These are phyloP conservation scores for Tetrapisispora iriomotensis DNA, from an alignment of 805 yeast species.

Conservation along the genomic window DNA sequence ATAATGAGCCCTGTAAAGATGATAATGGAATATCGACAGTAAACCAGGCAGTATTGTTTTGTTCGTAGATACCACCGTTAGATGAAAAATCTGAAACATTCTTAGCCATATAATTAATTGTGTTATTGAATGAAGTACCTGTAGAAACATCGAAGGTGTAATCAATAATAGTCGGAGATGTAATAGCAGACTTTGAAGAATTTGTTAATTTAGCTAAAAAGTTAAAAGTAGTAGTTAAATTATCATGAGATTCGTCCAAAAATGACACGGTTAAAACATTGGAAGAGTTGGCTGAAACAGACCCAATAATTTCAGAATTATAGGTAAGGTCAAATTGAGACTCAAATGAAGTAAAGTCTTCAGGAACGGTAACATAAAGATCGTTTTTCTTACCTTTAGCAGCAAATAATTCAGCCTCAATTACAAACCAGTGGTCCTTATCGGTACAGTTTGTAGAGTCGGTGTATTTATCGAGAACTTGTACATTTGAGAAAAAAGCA, in stretches of 20 bases:
- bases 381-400: constrained; percentile 13
- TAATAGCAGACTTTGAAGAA: constrained; percentile 9
- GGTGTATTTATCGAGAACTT: constrained; percentile 19
- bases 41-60: constrained; percentile 22
- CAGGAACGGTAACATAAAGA: constrained; percentile 18
- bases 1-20: constrained; percentile 11
- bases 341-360: constrained; percentile 17
- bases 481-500: constrained; percentile 15
- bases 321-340: constrained; percentile 11
- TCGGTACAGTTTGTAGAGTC: constrained; percentile 17
- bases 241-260: constrained; percentile 3
- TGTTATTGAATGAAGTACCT: constrained; percentile 10
- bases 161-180: constrained; percentile 10
- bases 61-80: constrained; percentile 18
- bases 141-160: constrained; percentile 18
- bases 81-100: constrained; percentile 12
- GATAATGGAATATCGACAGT: constrained; percentile 21
- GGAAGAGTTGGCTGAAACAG: constrained; percentile 12
- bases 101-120: constrained; percentile 16
- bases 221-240: constrained; percentile 18
- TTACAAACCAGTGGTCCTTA: constrained; percentile 20
- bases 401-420: constrained; percentile 19
- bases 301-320: constrained; percentile 13
- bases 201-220: constrained; percentile 18
- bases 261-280: constrained; percentile 18